Evolutionary conservation across 805 yeast genomes (phyloP), one percentile per base, ranked within the genome.

Genomic region (Priceomyces castillae): DNA sequence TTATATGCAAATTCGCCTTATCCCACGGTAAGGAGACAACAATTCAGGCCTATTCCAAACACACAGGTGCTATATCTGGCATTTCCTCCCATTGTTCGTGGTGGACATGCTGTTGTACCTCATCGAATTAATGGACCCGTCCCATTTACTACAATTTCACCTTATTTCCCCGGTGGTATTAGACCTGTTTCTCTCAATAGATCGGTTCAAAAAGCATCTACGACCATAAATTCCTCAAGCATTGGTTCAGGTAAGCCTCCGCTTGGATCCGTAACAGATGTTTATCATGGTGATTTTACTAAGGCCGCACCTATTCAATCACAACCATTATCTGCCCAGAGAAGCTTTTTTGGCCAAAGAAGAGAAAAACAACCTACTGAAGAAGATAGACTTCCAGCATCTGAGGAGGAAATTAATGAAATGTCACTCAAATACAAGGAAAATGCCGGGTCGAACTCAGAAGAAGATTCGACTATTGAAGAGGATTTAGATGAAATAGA

Each of bases 251-350:
- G 30, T 10, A 41, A 37, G 12, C 40, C 33, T 7, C 14, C 28
- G n/a, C 36, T 22, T 2, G 39, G 34, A 3, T 22, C 68, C 36
- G 79, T 75, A 1, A 68, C 77, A 3, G 82, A 77, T 52, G 78
- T 77, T 2, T 77, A 73, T 49, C 67, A 65, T 42, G 76, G 74
- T 2, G 77, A 74, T 46, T 62, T 64, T 34, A 59, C 72, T 14
- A 66, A 70, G 45, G 67, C 62, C 16, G 81, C 81, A 0, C 82
- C 81, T 9, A 51, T 74, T 33, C 61, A 61, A 19, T 73, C 80
- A 12, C 82, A 77, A 52, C 81, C 82, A 3, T 58, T 76, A 7
- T 68, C 76, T 33, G 74, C 81, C 0, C 79, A 76, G 51, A 56
- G 65, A 17, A 73, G 66, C 40, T 63, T 57, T 41, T 74, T 74